Evolutionary conservation across 2,329 filamentous ascomycete species (phyloP).

Genomic region (Rachicladosporium sp.): DNA sequence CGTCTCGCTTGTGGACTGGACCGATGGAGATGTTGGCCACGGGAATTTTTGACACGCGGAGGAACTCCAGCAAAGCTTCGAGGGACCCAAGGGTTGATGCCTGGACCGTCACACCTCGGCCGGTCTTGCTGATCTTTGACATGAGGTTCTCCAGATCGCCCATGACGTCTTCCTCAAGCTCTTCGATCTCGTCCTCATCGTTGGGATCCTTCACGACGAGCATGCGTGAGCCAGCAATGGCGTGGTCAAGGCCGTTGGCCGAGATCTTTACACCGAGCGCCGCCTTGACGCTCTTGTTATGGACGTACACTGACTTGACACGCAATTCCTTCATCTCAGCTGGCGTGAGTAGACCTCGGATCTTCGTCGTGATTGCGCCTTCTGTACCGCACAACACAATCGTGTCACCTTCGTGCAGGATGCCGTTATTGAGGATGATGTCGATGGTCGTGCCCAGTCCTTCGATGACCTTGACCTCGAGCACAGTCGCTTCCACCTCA

Average conservation of each 20-base stretch:
- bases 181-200: constrained; percentile 62
- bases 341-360: constrained; percentile 84
- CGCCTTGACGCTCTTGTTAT: constrained; percentile 99
- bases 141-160: constrained; percentile 84
- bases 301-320: constrained; percentile 90
- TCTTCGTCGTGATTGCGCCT: constrained; percentile 87
- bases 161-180: constrained; percentile 93
- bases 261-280: constrained; percentile 98
- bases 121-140: constrained; percentile 79
- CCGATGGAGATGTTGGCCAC: constrained; percentile 96
- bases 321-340: constrained; percentile 87
- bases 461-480: constrained; percentile 98
- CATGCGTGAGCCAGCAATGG: constrained; percentile 89
- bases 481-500: constrained; percentile 92
- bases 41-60: constrained; percentile 91
- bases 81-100: constrained; percentile 94
- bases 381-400: constrained; percentile 96
- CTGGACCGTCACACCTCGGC: constrained; percentile 91
- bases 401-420: constrained; percentile 83
- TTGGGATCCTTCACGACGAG: constrained; percentile 91
- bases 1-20: constrained; percentile 93
- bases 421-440: constrained; percentile 90
- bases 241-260: constrained; percentile 85
- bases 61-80: constrained; percentile 90
- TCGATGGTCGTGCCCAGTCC: constrained; percentile 98